Base-by-base conservation (phyloP, 176 grass and related monocot genomes). In the Oryza glumipatula region DNA sequence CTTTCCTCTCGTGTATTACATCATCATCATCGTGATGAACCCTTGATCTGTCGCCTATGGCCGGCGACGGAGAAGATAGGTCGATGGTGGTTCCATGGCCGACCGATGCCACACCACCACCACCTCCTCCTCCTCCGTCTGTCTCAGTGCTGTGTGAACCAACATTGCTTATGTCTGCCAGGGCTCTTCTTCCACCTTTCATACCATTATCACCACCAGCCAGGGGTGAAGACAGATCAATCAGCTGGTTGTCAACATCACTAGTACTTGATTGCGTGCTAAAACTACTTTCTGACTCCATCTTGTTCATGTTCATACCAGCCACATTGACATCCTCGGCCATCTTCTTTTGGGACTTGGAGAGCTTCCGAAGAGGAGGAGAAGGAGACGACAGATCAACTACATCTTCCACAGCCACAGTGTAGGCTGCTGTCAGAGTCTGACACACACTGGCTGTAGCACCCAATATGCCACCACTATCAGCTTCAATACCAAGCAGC, bases 371-470 rank as follows among this genome's bases (percentile, higher is more conserved):
- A 30, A 79, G 32, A 56, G 85, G 85, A 32, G 89, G 89, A 49
- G 89, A 91, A 58, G 89, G 89, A 65, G 89, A 87, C 47, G 76
- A 91, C 0, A 91, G 85, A 71, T 91, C 85, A 81, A 91, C 69
- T 61, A 91, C 72, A 81, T 91, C 89, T 28, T 77, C 19, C 17
- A n/a, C 54, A 8, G 17, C 1, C 17, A 58, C 19, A 21, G 17
- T 9, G 17, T 58, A 6, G 54, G 54, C 54, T n/a, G 54, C 16
- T 21, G 54, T 21, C 52, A 17, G 5, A 21, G 17, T 21, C 52
- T 2, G 52, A 19, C 68, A 33, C 4, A 11, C 28, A 89, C 43
- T 64, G 9, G 26, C 74, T 76, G 23, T 73, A 68, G 1, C 66
- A 69, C 39, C 56, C 73, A 32, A 33, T 17, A 49, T 77, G 23